These are phyloP conservation scores for Claviceps arundinis DNA, from an alignment of 2,329 filamentous ascomycete genomes.

Conservation along the genomic window DNA sequence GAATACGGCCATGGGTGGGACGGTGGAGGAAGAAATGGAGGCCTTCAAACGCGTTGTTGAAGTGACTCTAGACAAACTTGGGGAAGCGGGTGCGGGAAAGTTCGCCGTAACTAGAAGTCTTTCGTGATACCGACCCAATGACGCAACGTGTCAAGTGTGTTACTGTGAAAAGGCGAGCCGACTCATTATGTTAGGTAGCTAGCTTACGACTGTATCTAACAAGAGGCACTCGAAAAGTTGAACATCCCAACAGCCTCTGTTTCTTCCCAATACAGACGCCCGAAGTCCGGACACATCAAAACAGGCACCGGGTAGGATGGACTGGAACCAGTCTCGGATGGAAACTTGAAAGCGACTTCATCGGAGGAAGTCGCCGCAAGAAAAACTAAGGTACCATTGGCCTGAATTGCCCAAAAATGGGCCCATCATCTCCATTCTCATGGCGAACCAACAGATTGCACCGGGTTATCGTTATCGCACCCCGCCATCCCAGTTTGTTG, in stretches of 20 bases:
- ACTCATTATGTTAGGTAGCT: not conserved
- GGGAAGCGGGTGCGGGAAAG: slow-evolving; percentile 8
- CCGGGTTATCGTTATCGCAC: slow-evolving; percentile 28
- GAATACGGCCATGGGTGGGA: slow-evolving; percentile 60
- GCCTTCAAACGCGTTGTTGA: slow-evolving; percentile 64
- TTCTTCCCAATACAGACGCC: no score
- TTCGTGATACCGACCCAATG: not conserved
- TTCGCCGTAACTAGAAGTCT: slow-evolving; percentile 1
- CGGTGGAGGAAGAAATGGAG: slow-evolving; percentile 88
- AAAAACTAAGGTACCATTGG: not conserved
- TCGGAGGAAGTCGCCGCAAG: not conserved
- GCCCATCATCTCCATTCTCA: not conserved
- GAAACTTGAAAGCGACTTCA: not conserved
- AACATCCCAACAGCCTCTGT: not conserved
- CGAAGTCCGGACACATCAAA: no score
- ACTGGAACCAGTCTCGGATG: not conserved
- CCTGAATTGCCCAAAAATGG: not conserved
- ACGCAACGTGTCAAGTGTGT: not conserved
- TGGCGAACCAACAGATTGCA: not conserved
- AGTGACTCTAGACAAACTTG: slow-evolving; percentile 34
- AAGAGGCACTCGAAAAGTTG: not conserved
- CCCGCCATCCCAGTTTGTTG: slow-evolving; percentile 16
- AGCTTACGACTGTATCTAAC: not conserved
- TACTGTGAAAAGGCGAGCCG: not conserved
- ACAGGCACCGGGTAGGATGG: not conserved